A percentile compares a stretch with the other conserved stretches of the same genome.
Evolutionary conservation across 2,329 filamentous ascomycete genomes (phyloP).

Genomic region (Sordariomycetes sp.): DNA sequence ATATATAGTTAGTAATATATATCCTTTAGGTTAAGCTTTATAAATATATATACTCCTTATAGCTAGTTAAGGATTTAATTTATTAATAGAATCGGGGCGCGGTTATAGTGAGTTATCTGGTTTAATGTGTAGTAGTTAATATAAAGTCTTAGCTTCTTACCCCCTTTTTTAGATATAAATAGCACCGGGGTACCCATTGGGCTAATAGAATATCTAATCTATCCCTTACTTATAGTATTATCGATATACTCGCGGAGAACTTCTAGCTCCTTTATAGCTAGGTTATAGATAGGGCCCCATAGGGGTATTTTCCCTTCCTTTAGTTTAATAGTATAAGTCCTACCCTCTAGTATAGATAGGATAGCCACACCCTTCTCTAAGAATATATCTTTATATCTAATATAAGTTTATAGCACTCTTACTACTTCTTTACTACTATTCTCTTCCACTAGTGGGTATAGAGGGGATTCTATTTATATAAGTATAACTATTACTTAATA

Average conservation of each 20-base stretch:
- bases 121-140: background rate
- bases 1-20: conserved; percentile 4
- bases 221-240: background rate
- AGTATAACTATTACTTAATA: background rate
- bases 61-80: background rate
- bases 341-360: background rate
- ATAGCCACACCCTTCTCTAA: background rate
- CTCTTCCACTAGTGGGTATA: too few species aligned
- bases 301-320: background rate
- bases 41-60: background rate
- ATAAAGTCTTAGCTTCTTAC: background rate
- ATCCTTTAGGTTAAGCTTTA: conserved; percentile 1
- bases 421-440: too few species aligned
- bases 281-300: background rate
- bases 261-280: background rate
- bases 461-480: background rate
- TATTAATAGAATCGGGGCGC: background rate
- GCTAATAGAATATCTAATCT: background rate
- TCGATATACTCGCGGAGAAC: background rate
- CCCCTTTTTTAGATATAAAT: background rate
- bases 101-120: background rate
- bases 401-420: background rate
- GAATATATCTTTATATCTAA: background rate
- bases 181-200: background rate
- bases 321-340: background rate